These are phyloP conservation scores for Salix suchowensis DNA, from an alignment of 345 rosid genomes.

Conservation along the genomic window DNA sequence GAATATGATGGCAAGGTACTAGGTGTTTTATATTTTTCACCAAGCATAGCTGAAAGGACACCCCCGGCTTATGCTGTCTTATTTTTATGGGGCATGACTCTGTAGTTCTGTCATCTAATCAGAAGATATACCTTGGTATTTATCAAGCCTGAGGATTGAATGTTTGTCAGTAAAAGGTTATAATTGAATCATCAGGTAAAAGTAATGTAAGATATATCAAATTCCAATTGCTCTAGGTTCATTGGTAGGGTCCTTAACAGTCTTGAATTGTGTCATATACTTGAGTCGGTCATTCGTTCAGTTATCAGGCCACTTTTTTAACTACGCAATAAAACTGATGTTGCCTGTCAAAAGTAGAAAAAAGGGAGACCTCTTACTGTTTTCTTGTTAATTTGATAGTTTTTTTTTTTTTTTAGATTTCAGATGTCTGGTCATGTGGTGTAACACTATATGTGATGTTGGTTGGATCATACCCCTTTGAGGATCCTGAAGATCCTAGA, in stretches of 20 bases:
- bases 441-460: slow-evolving; percentile 75
- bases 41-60: background rate
- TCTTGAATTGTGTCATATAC: background rate
- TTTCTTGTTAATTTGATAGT: slow-evolving; percentile 9
- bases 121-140: background rate
- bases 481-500: slow-evolving; percentile 71
- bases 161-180: background rate
- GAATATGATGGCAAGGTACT: slow-evolving; percentile 75
- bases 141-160: background rate
- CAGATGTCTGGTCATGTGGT: slow-evolving; percentile 85
- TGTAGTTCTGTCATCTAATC: background rate
- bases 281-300: too few species aligned
- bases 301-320: background rate
- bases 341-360: background rate
- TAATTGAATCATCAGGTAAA: background rate
- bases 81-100: background rate
- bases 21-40: background rate
- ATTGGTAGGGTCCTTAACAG: background rate
- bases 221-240: background rate
- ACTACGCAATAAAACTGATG: background rate
- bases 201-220: too few species aligned
- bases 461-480: slow-evolving; percentile 73
- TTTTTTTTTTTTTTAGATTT: slow-evolving; percentile 34
- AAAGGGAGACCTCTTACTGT: background rate
- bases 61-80: background rate